phyloP scores from a whole-genome alignment of 495 filamentous ascomycete species.

The Pyrenopolyporus hunteri region DNA sequence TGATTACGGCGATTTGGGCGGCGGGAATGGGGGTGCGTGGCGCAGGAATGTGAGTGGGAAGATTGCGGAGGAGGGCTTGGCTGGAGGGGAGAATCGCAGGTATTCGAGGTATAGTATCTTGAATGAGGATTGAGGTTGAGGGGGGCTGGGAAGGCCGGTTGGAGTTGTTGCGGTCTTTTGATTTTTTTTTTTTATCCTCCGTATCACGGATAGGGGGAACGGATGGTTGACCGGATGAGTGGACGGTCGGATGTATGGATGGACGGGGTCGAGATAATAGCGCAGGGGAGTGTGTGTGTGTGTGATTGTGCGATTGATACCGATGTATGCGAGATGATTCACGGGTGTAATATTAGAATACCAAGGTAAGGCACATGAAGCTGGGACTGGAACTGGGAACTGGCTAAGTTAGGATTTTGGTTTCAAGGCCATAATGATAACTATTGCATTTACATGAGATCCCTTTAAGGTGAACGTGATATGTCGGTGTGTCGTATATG shows the following conservation, averaged over 20 bases:
- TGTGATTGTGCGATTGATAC: neutral
- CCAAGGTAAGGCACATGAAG: neutral
- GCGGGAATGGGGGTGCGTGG: conserved; percentile 41
- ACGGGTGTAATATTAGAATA: conserved; percentile 32
- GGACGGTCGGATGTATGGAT: no score
- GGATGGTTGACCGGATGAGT: no score
- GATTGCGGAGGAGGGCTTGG: conserved; percentile 77
- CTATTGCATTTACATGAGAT: no score
- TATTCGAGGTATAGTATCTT: conserved; percentile 44
- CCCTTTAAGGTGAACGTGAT: no score
- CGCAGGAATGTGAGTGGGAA: conserved; percentile 81
- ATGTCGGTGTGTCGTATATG: no score
- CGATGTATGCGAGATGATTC: conserved; percentile 25
- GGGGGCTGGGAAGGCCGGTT: neutral
- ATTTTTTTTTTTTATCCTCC: neutral
- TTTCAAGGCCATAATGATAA: conserved; percentile 17
- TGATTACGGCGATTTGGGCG: conserved; percentile 63
- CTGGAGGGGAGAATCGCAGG: conserved; percentile 27
- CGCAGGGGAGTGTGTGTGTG: neutral
- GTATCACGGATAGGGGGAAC: conserved; percentile 2
- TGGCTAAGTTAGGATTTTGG: conserved; percentile 8
- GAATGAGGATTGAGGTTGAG: conserved; percentile 35
- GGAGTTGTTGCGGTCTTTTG: neutral
- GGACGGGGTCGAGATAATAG: neutral
- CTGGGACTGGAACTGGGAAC: neutral